Conservation (phyloP, 257 asterid species). For the Solanum habrochaites region DNA sequence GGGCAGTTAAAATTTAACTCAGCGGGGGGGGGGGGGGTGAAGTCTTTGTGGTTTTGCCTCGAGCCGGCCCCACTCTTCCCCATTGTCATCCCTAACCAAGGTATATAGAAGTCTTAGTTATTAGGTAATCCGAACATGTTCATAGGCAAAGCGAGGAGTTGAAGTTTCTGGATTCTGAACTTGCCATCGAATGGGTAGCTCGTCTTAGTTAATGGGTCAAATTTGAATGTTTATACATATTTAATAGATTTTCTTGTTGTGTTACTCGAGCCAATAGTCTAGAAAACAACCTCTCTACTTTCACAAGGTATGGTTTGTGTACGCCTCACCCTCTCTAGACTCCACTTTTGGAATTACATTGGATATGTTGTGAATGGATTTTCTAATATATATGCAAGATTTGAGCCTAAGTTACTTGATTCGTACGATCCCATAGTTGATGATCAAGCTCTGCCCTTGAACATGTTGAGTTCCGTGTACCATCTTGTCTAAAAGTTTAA, state of each 20-base stretch:
- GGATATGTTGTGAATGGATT: neutral
- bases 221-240: neutral
- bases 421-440: neutral
- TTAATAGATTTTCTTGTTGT: neutral
- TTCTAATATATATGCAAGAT: neutral
- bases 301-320: neutral
- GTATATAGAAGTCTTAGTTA: neutral
- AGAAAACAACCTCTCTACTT: neutral
- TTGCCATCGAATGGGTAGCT: neutral
- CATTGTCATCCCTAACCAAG: neutral
- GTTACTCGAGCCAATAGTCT: neutral
- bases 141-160: neutral
- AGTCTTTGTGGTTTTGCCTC: neutral
- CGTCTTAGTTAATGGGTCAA: neutral
- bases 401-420: neutral
- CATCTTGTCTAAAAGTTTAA: neutral
- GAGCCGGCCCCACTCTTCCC: fast-evolving
- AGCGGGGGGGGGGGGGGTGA: neutral
- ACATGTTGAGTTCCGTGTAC: neutral
- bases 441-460: neutral
- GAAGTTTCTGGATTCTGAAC: neutral
- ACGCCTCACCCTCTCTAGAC: neutral
- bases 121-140: neutral
- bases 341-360: neutral
- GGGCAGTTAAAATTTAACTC: neutral